A percentile compares a stretch with the other conserved stretches of the same genome.
Evolutionary conservation across 495 filamentous ascomycete species (phyloP).

Genomic region (Neurospora sp.): DNA sequence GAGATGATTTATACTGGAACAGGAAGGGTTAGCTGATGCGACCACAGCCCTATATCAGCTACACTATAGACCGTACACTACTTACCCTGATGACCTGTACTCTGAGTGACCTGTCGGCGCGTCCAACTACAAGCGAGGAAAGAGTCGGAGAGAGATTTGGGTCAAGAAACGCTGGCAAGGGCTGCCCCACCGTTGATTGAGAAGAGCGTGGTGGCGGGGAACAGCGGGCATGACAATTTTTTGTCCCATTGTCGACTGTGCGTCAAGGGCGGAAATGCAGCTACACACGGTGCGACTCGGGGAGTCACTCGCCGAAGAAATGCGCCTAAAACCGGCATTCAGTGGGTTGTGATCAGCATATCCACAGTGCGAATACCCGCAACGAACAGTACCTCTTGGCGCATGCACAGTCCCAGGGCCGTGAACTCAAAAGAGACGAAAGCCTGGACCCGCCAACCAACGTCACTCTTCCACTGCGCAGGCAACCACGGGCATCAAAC

Average conservation of each 20-base stretch:
- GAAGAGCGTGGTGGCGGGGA: constrained; percentile 14
- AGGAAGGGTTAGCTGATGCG: background rate
- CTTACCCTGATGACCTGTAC: background rate
- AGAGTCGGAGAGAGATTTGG: background rate
- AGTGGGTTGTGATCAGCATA: background rate
- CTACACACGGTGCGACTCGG: background rate
- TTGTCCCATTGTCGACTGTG: background rate
- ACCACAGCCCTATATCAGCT: background rate
- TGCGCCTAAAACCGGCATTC: background rate
- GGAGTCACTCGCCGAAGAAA: background rate
- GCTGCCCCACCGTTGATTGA: constrained; percentile 20
- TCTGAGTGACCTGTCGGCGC: background rate
- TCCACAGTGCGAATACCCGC: background rate
- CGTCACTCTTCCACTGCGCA: background rate
- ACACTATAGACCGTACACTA: background rate
- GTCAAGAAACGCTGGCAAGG: background rate
- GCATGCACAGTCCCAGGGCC: background rate
- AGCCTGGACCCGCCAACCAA: background rate
- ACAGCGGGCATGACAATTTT: constrained; percentile 9
- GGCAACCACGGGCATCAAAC: background rate
- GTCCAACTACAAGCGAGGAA: background rate
- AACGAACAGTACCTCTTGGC: background rate
- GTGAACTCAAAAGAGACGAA: background rate
- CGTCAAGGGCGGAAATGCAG: no score
- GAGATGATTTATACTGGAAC: background rate